Base-by-base conservation (phyloP, 352 stramenopile genomes). In the Pythium chondricola region DNA sequence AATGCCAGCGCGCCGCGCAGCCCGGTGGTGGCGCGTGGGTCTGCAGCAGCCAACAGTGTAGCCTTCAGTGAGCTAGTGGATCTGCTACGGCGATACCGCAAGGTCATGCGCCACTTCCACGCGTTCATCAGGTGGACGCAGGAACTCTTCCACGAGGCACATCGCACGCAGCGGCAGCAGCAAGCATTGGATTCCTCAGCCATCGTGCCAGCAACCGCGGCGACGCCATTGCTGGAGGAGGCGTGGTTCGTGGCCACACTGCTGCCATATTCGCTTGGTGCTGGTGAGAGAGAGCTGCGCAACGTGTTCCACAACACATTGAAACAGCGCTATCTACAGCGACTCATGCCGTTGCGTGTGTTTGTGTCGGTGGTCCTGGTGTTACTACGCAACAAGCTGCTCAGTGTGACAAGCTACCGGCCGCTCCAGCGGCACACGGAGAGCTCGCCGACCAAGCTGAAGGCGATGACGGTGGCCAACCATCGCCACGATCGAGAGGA, bases 241-340 rank as follows among this genome's bases (percentile, higher is more conserved):
- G 16, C 56, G 1, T 51, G 49, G 5, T 86, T 88, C 46, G 64
- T 80, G 9, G 54, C 69, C 14, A 71, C 60, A 1, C 42, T 86
- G 0, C 20, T 55, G 18, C 63, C 72, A 16, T 65, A 73, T 5
- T 85, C 77, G 2, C 59, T 82, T 1, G 68, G 70, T 2, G 59
- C 66, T 9, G 68, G 48, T 0, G 71, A 74, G 11, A 71, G 74
- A 16, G 76, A 88, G 32, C 59, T 88, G 16, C 43, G 44, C 20
- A 85, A 84, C 46, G 69, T 88, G 11, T 88, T 85, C 43, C 60
- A 79, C 52, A 86, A 88, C 32, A 68, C 72, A 24, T 56, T 88
- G 17, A 67, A 67, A 20, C 77, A 88, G 56, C 70, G 77, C 4
- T 48, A 67, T 8, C 40, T 86, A 16, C 63, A 74, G 31, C 27